phyloP scores from a whole-genome alignment of 2,329 filamentous ascomycete species.

The Colletotrichum coccodes region DNA sequence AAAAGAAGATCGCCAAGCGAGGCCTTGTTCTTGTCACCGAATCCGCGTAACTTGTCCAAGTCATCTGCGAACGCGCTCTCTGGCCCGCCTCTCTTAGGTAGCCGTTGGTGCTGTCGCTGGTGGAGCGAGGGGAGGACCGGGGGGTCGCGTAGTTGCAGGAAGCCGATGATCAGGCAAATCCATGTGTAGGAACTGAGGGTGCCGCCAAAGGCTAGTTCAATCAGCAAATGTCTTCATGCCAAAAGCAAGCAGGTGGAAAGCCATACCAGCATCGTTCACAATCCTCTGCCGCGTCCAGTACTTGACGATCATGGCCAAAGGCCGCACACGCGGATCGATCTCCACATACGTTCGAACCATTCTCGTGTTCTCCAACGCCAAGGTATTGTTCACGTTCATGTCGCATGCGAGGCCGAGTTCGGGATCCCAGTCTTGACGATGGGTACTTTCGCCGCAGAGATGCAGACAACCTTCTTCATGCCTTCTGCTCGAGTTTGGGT shows the following conservation, averaged over 20 bases:
- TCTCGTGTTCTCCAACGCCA: slow-evolving; percentile 93
- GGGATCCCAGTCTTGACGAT: slow-evolving; percentile 99
- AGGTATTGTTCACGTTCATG: slow-evolving; percentile 98
- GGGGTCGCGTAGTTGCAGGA: slow-evolving; percentile 86
- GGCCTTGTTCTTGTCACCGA: slow-evolving; percentile 83
- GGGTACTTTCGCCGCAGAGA: slow-evolving; percentile 93
- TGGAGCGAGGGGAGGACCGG: slow-evolving; percentile 89
- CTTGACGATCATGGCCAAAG: slow-evolving; percentile 96
- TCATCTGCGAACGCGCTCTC: slow-evolving; percentile 89
- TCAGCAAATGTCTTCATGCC: slow-evolving; percentile 31
- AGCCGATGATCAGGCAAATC: slow-evolving; percentile 98
- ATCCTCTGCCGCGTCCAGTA: slow-evolving; percentile 95
- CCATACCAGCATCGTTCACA: slow-evolving; percentile 94
- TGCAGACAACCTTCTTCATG: slow-evolving; percentile 96
- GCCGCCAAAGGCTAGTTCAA: slow-evolving; percentile 79
- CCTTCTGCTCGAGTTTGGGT: slow-evolving; percentile 71
- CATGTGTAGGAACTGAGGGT: slow-evolving; percentile 98
- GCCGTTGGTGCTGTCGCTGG: slow-evolving; percentile 72
- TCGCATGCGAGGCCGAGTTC: slow-evolving; percentile 90
- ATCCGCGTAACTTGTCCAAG: slow-evolving; percentile 76
- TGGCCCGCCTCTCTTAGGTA: slow-evolving; percentile 67
- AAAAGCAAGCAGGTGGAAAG: background rate
- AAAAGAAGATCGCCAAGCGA: slow-evolving; percentile 89
- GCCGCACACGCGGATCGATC: slow-evolving; percentile 89
- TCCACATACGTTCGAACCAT: slow-evolving; percentile 99